A percentile compares a stretch with the other conserved stretches of the same genome.
These are phyloP conservation scores for Eucalyptus tenuipes DNA, from an alignment of 345 rosid species.

Conservation along the genomic window DNA sequence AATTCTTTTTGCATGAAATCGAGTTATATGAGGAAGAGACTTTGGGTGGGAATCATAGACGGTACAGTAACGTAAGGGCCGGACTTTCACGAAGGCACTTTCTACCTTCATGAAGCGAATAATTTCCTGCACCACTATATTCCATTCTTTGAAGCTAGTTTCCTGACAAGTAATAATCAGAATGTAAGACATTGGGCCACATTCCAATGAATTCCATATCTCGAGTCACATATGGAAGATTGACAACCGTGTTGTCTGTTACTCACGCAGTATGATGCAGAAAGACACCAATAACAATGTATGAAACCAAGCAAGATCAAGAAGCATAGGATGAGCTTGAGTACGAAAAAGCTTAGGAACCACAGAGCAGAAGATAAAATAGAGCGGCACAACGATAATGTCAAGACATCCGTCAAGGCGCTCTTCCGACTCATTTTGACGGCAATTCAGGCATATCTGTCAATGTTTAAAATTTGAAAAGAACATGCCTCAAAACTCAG, in stretches of 20 bases:
- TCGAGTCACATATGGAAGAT: not conserved
- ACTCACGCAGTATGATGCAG: not conserved
- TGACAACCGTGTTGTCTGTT: not conserved
- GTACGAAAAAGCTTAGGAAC: not conserved
- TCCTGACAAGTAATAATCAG: slow-evolving; percentile 30
- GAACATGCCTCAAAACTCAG: not conserved
- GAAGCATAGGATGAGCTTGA: not conserved
- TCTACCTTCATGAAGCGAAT: slow-evolving; percentile 44
- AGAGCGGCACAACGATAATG: not conserved
- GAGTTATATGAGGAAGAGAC: slow-evolving; percentile 62
- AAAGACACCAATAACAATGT: not conserved
- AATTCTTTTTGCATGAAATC: slow-evolving; percentile 80
- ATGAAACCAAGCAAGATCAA: not conserved
- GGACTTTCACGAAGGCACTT: slow-evolving; percentile 20
- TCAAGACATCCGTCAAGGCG: not conserved
- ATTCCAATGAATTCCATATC: not conserved
- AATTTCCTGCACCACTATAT: slow-evolving; percentile 76
- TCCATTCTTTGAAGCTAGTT: slow-evolving; percentile 89
- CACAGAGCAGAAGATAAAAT: not conserved
- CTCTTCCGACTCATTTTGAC: not conserved
- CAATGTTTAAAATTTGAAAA: not conserved
- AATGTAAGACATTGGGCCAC: not conserved
- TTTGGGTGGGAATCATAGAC: slow-evolving; percentile 56
- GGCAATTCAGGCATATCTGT: not conserved
- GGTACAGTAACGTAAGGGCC: slow-evolving; percentile 74